Percentiles rank a stretch among this genome's conserved stretches.
These are phyloP conservation scores for Fusarium annulatum DNA, from an alignment of 2,329 filamentous ascomycete genomes.

Conservation along the genomic window DNA sequence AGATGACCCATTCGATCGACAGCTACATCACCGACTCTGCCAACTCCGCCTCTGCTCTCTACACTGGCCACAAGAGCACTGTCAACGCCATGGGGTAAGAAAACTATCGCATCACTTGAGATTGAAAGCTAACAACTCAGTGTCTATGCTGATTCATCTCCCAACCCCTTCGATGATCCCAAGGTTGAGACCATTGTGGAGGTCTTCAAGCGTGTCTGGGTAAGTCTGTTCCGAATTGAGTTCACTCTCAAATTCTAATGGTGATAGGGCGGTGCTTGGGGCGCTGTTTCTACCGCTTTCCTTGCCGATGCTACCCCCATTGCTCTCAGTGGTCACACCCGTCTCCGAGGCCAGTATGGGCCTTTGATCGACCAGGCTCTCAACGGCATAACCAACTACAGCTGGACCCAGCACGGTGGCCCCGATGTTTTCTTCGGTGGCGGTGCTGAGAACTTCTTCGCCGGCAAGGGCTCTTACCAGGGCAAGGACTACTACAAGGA, in stretches of 20 bases:
- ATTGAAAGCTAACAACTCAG: constrained; percentile 44
- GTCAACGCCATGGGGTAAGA: constrained; percentile 80
- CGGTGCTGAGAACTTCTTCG: constrained; percentile 83
- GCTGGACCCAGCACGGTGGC: constrained; percentile 79
- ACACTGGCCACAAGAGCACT: constrained; percentile 84
- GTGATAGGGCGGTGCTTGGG: constrained; percentile 63
- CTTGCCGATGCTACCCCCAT: constrained; percentile 86
- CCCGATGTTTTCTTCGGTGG: constrained; percentile 86
- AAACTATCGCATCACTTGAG: neutral
- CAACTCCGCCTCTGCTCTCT: constrained; percentile 84
- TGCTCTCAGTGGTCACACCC: constrained; percentile 78
- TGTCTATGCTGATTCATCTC: constrained; percentile 81
- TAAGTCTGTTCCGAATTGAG: constrained; percentile 50
- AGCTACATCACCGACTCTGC: constrained; percentile 88
- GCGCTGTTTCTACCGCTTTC: constrained; percentile 82
- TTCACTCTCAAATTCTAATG: constrained; percentile 19
- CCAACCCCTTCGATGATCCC: constrained; percentile 80
- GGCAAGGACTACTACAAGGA: constrained; percentile 83
- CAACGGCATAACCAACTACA: constrained; percentile 81
- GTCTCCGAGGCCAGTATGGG: constrained; percentile 75
- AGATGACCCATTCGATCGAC: constrained; percentile 90
- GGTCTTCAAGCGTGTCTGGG: constrained; percentile 76
- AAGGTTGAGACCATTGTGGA: constrained; percentile 88
- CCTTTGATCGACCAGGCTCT: constrained; percentile 80
- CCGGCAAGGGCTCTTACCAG: constrained; percentile 69